Base-by-base conservation (phyloP, 805 yeast species). In the Ogataea pilisensis region DNA sequence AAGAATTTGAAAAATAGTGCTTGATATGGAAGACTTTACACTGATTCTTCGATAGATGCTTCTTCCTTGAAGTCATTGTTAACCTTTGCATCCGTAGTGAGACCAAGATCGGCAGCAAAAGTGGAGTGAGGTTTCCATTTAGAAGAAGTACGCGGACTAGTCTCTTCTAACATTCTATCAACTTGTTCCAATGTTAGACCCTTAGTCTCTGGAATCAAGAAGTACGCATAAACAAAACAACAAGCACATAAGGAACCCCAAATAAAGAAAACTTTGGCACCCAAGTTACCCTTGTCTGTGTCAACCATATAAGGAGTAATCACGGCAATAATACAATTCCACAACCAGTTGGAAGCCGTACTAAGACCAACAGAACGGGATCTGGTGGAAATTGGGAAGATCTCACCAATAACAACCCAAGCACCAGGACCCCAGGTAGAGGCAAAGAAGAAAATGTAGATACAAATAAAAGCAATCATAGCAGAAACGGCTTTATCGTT, bases 181-280 rank as follows among this genome's bases (percentile, higher is more conserved):
- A 86, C 86, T 65, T 86, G 89, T 66, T 86, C 95, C 60, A 87
- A 73, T 34, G 85, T 74, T 55, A 85, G 73, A 44, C 95, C 95
- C 68, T 78, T 80, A 41, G 95, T 87, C 65, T 85, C 91, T 54
- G 80, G 79, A 45, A 87, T 78, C 51, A 73, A 73, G 71, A 85
- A 79, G 71, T 73, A 78, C 39, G 85, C 85, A 61, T 82, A 87
- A 64, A 82, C 69, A 58, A 81, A 63, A 41, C 78, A 70, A 54
- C 53, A 39, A 3, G 46, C 38, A 52, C 68, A 63, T 36, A 62
- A 49, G 9, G 63, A 45, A 64, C 89, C 90, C 86, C 89, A 84
- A 36, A 84, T 76, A 63, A 80, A 84, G 66, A 81, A 82, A 32
- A 81, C 83, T 50, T 75, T 77, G 39, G 77, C 72, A 12, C 82